Base-by-base conservation (phyloP, 192 early-diverging fungal species). In the Coemansia guatemalensis region DNA sequence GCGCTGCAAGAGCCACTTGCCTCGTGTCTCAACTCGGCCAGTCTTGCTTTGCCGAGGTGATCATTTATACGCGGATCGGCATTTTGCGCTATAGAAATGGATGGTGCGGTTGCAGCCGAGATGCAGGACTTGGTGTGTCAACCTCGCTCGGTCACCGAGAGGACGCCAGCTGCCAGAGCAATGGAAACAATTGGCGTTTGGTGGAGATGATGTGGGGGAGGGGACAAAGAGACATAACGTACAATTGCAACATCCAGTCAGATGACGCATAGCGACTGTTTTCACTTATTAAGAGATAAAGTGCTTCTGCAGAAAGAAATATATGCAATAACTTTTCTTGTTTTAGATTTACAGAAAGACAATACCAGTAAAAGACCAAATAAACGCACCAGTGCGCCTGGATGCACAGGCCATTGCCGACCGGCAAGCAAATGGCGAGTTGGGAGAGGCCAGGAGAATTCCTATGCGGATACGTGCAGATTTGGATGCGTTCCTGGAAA, bases 71-170 rank as follows among this genome's bases (percentile, higher is more conserved):
- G 48, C 39, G 7, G n/a, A 53, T 33, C 52, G 53, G 58, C 39
- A 44, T 44, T 44, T 44, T 3, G 39, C 39, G 3, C 39, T 17
- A 9, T 39, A 39, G 29, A 58, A 54, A 60, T 49, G 52, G 48
- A 60, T 53, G 68, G 51, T 56, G 18, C 5, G 9, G 56, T 48
- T 32, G 29, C 44, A 63, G 47, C 26, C 21, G n/a, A 62, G 5
- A 18, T 8, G 50, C 12, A 14, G 54, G 8, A 33, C 24, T 29
- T 20, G 54, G 54, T 17, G 39, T 17, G 39, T 12, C 3, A 4
- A 44, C 39, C 9, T 44, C 39, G 39, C 14, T 44, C 39, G 39
- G 39, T 44, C 9, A 44, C 39, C 39, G 39, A 44, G 39, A 44
- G 39, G 14, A 44, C 14, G 14, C 39, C 39, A 17, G 29, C 39